phyloP scores from a whole-genome alignment of 345 rosid species.

The Mercurialis annua region DNA sequence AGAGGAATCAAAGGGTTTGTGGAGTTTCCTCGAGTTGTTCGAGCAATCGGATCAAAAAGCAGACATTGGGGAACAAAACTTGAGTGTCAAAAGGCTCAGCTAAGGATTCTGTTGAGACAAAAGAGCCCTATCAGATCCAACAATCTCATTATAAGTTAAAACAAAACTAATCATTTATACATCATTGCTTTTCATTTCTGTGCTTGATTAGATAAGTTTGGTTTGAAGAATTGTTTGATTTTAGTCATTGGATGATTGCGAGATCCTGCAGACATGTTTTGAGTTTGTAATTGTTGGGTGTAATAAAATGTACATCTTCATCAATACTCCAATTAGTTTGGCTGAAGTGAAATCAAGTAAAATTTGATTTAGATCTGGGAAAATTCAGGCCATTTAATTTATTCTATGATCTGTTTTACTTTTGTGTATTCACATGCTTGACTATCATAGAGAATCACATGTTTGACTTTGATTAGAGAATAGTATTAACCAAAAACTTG shows the following conservation, averaged over 20 bases:
- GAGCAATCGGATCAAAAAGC: conserved; percentile 62
- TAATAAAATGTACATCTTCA: conserved; percentile 3
- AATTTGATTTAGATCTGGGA: conserved; percentile 21
- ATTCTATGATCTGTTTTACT: conserved; percentile 3
- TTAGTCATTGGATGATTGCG: conserved; percentile 8
- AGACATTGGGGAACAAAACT: conserved; percentile 77
- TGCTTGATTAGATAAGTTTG: conserved; percentile 10
- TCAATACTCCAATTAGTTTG: background rate
- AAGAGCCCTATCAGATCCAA: conserved; percentile 46
- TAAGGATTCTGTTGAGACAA: conserved; percentile 69
- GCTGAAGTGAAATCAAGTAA: conserved; percentile 10
- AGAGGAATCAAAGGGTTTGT: conserved; percentile 87
- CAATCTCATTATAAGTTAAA: conserved; percentile 32
- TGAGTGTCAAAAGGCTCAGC: conserved; percentile 79
- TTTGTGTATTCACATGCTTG: no score
- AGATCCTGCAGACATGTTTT: conserved; percentile 9
- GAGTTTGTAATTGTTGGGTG: conserved; percentile 15
- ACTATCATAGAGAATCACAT: no score
- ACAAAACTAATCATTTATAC: background rate
- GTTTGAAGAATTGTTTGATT: conserved; percentile 12
- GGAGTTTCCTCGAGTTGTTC: conserved; percentile 70
- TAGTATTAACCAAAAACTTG: no score
- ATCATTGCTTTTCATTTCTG: background rate
- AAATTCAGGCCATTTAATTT: background rate
- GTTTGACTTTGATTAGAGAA: conserved; percentile 17